phyloP scores from a whole-genome alignment of 768 basidiomycete species.

The Boletus vinaceobasis region DNA sequence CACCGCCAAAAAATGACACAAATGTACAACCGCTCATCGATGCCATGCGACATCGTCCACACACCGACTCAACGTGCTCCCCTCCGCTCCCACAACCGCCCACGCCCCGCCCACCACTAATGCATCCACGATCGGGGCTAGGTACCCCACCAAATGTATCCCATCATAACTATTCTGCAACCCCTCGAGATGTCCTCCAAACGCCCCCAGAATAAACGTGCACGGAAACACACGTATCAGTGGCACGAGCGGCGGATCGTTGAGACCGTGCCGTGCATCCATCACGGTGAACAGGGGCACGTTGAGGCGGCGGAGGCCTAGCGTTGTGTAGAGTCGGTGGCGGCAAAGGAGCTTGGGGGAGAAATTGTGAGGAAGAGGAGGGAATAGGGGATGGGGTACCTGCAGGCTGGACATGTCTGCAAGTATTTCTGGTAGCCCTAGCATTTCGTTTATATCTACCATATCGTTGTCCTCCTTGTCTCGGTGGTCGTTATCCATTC shows the following conservation, averaged over 20 bases:
- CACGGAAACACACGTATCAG: constrained; percentile 62
- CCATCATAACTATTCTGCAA: constrained; percentile 49
- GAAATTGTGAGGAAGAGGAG: constrained; percentile 18
- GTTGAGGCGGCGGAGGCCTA: constrained; percentile 42
- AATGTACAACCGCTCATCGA: constrained; percentile 28
- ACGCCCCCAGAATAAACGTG: constrained; percentile 54
- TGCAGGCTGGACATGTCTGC: constrained; percentile 19
- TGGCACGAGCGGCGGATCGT: constrained; percentile 41
- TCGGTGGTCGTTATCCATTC: neutral
- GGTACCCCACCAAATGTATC: constrained; percentile 40
- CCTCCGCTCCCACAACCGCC: constrained; percentile 62
- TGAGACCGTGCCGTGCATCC: constrained; percentile 42
- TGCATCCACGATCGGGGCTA: constrained; percentile 68
- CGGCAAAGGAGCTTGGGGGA: too few relatives aligned
- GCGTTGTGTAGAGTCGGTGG: constrained; percentile 26
- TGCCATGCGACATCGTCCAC: constrained; percentile 57
- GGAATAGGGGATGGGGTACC: constrained; percentile 27
- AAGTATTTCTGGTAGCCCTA: constrained; percentile 20
- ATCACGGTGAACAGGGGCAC: constrained; percentile 65
- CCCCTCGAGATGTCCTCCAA: constrained; percentile 34
- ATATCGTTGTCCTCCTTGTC: too few relatives aligned
- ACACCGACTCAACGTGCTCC: constrained; percentile 74
- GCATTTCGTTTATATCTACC: neutral
- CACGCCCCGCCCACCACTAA: constrained; percentile 60
- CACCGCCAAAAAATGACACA: too few relatives aligned